Evolutionary conservation across 495 filamentous ascomycete species (phyloP).

Genomic region (Xylaria venustula): DNA sequence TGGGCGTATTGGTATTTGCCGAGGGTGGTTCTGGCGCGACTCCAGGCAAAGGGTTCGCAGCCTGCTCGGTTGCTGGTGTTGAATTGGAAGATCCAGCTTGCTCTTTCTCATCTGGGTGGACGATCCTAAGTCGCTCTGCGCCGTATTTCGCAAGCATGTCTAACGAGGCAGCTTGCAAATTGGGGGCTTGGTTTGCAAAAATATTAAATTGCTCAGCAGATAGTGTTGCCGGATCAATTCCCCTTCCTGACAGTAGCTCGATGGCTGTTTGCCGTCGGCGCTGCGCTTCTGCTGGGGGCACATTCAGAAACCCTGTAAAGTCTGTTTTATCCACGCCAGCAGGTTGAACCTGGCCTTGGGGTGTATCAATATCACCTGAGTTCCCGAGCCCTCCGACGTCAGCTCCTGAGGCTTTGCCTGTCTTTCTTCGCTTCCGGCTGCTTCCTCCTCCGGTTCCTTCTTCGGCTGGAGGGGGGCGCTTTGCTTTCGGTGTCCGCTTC

Average conservation of each 20-base stretch:
- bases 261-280: constrained; percentile 41
- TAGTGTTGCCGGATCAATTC: constrained; percentile 40
- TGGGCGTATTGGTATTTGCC: constrained; percentile 15
- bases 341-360: background rate
- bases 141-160: constrained; percentile 45
- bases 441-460: constrained; percentile 26
- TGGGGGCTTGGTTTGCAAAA: constrained; percentile 49
- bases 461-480: constrained; percentile 20
- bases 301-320: constrained; percentile 29
- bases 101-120: constrained; percentile 38
- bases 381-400: constrained; percentile 10
- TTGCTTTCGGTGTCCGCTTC: constrained; percentile 23
- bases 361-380: background rate
- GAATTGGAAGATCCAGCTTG: constrained; percentile 21
- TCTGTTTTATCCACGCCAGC: constrained; percentile 3
- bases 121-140: constrained; percentile 44
- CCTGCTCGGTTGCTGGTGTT: constrained; percentile 16
- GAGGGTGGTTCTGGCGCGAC: constrained; percentile 1
- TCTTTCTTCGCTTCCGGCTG: constrained; percentile 27
- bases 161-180: constrained; percentile 43
- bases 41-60: constrained; percentile 8
- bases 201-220: constrained; percentile 50
- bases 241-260: constrained; percentile 32
- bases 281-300: constrained; percentile 42
- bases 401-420: constrained; percentile 23